These are phyloP conservation scores for Heracleum sosnowskyi DNA, from an alignment of 129 eudicot species.

Conservation along the genomic window DNA sequence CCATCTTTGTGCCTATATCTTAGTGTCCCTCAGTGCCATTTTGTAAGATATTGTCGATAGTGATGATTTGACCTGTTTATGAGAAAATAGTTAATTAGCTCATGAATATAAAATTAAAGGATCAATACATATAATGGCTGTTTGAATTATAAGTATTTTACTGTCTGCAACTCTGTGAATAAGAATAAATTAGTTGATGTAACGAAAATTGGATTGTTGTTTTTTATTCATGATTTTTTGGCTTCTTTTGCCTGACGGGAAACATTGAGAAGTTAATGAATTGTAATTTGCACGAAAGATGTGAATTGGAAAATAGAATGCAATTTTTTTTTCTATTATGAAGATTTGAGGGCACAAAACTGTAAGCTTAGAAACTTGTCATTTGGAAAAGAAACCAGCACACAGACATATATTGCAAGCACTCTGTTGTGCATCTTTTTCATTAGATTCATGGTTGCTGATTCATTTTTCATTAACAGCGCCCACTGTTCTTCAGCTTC, in stretches of 20 bases:
- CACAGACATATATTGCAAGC: neutral
- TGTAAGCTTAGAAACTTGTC: neutral
- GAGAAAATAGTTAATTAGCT: neutral
- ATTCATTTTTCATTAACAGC: conserved; percentile 39
- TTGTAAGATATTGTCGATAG: neutral
- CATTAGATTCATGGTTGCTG: neutral
- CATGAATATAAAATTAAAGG: neutral
- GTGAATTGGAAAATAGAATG: neutral
- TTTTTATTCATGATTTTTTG: neutral
- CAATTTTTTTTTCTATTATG: neutral
- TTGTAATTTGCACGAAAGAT: neutral
- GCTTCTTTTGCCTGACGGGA: neutral
- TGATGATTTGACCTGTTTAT: neutral
- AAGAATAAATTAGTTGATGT: neutral
- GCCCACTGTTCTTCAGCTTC: conserved; percentile 89
- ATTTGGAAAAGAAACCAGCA: neutral
- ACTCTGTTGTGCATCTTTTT: neutral
- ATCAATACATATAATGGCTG: neutral
- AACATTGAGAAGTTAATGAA: neutral
- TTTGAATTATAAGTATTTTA: neutral
- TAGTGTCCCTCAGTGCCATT: neutral
- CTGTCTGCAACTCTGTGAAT: neutral
- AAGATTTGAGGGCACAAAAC: neutral
- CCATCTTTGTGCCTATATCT: neutral
- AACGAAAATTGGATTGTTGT: neutral